Conservation (phyloP, 2,329 filamentous ascomycete genomes). For the Arthrobotrys conoides region DNA sequence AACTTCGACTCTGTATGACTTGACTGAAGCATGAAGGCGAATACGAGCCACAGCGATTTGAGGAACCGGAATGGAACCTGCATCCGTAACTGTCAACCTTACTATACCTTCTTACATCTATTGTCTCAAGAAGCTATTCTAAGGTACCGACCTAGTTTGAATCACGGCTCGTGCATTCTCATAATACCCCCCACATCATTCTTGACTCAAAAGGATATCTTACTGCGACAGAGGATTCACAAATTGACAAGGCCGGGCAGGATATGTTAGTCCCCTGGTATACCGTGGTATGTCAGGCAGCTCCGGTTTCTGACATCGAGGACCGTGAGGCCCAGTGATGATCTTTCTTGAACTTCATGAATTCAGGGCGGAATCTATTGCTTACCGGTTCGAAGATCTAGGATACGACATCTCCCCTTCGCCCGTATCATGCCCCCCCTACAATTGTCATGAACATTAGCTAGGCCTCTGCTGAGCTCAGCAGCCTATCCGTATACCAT, state of each 20-base stretch:
- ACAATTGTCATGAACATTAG: neutral
- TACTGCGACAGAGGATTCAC: neutral
- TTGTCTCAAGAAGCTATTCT: conserved; percentile 26
- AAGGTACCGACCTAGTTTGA: neutral
- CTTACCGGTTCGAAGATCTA: neutral
- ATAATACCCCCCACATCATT: neutral
- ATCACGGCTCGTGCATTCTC: neutral
- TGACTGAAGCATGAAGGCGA: neutral
- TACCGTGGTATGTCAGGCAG: neutral
- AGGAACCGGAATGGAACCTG: neutral
- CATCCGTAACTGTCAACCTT: conserved; percentile 3
- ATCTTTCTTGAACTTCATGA: neutral
- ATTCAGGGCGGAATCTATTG: neutral
- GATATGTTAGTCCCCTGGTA: neutral
- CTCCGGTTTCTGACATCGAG: neutral
- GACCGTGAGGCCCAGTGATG: neutral
- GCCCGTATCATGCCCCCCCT: neutral
- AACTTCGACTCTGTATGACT: neutral
- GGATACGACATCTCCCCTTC: neutral
- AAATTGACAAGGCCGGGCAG: no score
- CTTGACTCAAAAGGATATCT: neutral
- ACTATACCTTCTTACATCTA: neutral
- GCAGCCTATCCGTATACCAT: neutral
- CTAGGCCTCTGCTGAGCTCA: neutral
- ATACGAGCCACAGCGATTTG: neutral